Conservation (phyloP, 1,284 basidiomycete genomes). For the Mycena sp. region DNA sequence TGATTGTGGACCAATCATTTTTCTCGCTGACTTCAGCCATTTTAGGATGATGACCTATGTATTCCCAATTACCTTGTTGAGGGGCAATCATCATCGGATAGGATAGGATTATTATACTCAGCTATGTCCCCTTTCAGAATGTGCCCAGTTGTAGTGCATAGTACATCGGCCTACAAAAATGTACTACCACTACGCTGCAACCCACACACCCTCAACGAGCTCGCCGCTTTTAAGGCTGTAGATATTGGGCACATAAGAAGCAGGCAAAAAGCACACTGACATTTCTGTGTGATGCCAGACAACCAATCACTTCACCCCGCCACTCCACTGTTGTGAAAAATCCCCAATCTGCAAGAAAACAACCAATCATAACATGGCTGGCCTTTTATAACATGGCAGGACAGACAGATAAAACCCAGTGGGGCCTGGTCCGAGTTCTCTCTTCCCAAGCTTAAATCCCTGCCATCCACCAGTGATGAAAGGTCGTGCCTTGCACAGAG, state of each 20-base stretch:
- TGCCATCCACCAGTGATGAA: no score
- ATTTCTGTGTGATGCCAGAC: not conserved
- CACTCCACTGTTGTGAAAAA: not conserved
- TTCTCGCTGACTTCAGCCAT: no score
- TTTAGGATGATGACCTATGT: no score
- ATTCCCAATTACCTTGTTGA: no score
- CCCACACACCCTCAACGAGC: not conserved
- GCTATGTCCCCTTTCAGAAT: slow-evolving; percentile 1
- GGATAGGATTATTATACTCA: not conserved
- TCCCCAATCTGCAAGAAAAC: not conserved
- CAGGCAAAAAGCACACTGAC: not conserved
- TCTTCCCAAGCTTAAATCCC: not conserved
- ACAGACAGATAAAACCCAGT: not conserved
- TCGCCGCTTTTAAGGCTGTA: slow-evolving; percentile 1
- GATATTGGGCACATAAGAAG: not conserved
- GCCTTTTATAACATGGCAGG: not conserved
- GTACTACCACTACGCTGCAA: slow-evolving; percentile 1
- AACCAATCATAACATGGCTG: not conserved
- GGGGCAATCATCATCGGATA: no score
- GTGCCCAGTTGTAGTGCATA: not conserved
- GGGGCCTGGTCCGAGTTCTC: not conserved
- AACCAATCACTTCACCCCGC: not conserved
- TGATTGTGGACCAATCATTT: no score
- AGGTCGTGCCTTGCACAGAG: no score
- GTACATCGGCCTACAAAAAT: slow-evolving; percentile 1